Evolutionary conservation across 805 yeast species (phyloP), one percentile per base, ranked within the genome.

Genomic region (Barnettozyma pratensis): DNA sequence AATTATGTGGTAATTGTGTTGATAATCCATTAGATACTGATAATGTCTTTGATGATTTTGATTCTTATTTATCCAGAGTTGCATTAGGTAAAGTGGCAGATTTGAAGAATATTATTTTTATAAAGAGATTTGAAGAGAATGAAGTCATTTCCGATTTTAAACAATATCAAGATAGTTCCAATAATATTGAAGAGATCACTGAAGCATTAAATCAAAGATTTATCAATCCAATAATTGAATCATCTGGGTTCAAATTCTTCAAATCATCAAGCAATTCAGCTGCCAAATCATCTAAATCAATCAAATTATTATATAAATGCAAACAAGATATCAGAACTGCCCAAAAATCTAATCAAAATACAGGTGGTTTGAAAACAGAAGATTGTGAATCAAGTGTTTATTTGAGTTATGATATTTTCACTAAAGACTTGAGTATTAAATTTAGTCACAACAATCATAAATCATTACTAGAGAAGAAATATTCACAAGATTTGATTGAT

Each of bases 1-100:
- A 59, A 46, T 38, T 58, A 14, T 59, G 63, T 51, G 60, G 55
- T 4, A 55, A 54, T 47, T 59, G 64, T 54, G 61, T 60, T 9
- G 50, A 44, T 8, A 53, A 60, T 46, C 62, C 63, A n/a, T 46
- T 52, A 29, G 52, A 57, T 42, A 53, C 54, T 47, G 54, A 50
- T 32, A 55, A 56, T 39, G 60, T 59, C 6, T 56, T 43, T 45
- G 57, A 54, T 37, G 61, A 58, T 28, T 59, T 58, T 36, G 50
- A 50, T 5, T 28, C 46, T 9, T 59, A 54, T 27, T 47, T 59
- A 45, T 44, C 44, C 7, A 46, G 55, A n/a, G 49, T 60, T 39
- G 51, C 47, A 8, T 9, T 40, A 3, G 58, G 58, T 4, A 53
- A 49, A 43, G 36, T 44, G 25, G 35, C 44, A 5, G 57, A 59